Percentiles rank a stretch among this genome's conserved stretches.
Evolutionary conservation across 108 stramenopile species (phyloP).

Genomic region (Cyclotella sp.): DNA sequence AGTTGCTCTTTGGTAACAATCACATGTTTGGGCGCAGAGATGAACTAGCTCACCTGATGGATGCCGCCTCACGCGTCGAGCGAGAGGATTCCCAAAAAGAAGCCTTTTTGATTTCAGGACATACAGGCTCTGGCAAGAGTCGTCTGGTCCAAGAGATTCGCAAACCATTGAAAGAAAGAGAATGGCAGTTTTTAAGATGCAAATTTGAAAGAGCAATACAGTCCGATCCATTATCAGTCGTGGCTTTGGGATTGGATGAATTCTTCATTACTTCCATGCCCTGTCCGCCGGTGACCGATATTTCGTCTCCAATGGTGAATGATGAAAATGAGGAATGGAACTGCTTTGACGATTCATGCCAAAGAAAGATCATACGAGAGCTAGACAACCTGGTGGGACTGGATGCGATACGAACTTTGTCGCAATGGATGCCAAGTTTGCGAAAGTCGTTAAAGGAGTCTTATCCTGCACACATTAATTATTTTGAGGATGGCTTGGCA

Average conservation of each 20-base stretch:
- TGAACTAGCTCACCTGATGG: conserved; percentile 10
- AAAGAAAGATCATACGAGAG: conserved; percentile 8
- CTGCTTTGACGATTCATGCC: conserved; percentile 14
- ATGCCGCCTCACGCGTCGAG: conserved; percentile 17
- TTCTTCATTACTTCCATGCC: conserved; percentile 12
- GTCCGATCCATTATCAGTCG: conserved; percentile 23
- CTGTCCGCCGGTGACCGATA: not conserved
- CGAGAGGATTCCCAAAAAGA: conserved; percentile 2
- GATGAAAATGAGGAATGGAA: not conserved
- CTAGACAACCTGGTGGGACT: conserved; percentile 9
- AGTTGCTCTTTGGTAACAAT: conserved; percentile 24
- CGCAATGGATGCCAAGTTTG: conserved; percentile 23
- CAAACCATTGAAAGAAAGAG: conserved; percentile 16
- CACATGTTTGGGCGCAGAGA: conserved; percentile 26
- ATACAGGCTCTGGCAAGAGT: conserved; percentile 16
- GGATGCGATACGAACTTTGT: conserved; percentile 10
- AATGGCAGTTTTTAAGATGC: conserved; percentile 24
- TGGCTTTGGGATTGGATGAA: conserved; percentile 30
- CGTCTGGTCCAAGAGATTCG: conserved; percentile 23
- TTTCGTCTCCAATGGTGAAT: not conserved
- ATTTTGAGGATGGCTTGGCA: not conserved
- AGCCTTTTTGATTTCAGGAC: conserved; percentile 16
- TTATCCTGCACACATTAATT: conserved; percentile 1
- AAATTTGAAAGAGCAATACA: conserved; percentile 22
- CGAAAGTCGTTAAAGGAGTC: conserved; percentile 1